A percentile compares a stretch with the other conserved stretches of the same genome.
Evolutionary conservation across 805 yeast species (phyloP).

Genomic region (Ogataea paradorogensis): DNA sequence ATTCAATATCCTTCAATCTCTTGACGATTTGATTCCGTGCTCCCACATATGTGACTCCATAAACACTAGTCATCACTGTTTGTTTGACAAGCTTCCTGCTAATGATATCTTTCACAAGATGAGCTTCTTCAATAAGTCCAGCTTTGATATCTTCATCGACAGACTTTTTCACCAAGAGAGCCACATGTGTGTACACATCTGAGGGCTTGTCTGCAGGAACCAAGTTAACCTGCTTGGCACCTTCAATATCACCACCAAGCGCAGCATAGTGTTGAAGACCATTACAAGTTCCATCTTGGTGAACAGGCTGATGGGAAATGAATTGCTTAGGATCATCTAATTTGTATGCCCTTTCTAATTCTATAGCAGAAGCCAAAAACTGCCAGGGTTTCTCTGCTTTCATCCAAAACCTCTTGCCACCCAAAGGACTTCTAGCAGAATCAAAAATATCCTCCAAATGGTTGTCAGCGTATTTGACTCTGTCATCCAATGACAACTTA

Average conservation of each 20-base stretch:
- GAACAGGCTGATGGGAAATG: slow-evolving; percentile 72
- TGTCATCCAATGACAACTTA: slow-evolving; percentile 63
- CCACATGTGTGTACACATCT: slow-evolving; percentile 74
- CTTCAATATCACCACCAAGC: slow-evolving; percentile 78
- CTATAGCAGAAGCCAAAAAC: slow-evolving; percentile 67
- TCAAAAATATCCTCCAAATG: slow-evolving; percentile 52
- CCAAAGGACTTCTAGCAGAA: slow-evolving; percentile 62
- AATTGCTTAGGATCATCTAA: slow-evolving; percentile 62
- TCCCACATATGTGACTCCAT: slow-evolving; percentile 93
- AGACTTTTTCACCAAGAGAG: slow-evolving; percentile 55
- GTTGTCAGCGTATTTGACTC: slow-evolving; percentile 57
- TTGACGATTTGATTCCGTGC: slow-evolving; percentile 86
- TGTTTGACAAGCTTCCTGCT: slow-evolving; percentile 90
- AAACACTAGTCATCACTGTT: slow-evolving; percentile 97
- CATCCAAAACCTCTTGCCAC: slow-evolving; percentile 61
- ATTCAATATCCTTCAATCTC: slow-evolving; percentile 60
- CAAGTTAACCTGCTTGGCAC: slow-evolving; percentile 77
- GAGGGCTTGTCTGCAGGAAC: slow-evolving; percentile 70
- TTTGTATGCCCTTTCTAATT: slow-evolving; percentile 57
- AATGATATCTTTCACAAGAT: slow-evolving; percentile 56
- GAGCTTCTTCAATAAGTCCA: slow-evolving; percentile 56
- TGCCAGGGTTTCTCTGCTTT: slow-evolving; percentile 85
- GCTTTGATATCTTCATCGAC: slow-evolving; percentile 51
- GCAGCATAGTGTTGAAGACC: slow-evolving; percentile 89
- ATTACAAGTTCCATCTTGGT: slow-evolving; percentile 85